Conservation (phyloP, 768 basidiomycete genomes). For the Psilocybe azurescens region DNA sequence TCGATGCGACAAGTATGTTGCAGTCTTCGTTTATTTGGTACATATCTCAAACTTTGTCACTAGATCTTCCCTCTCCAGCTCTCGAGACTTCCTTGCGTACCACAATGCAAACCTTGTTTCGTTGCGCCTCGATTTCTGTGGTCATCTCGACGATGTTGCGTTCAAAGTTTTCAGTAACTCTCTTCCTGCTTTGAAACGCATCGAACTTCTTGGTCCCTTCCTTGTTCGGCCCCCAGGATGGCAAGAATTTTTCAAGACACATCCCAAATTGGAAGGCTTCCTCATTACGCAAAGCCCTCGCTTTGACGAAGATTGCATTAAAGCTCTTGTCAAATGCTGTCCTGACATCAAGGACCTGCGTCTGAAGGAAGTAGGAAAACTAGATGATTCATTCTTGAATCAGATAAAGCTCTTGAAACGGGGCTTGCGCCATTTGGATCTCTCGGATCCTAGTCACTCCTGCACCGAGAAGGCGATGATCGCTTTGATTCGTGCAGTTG, state of each 20-base stretch:
- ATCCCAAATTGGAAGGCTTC: slow-evolving; percentile 71
- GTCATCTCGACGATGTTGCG: slow-evolving; percentile 72
- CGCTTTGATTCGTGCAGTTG: slow-evolving; percentile 58
- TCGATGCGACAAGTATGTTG: slow-evolving; percentile 89
- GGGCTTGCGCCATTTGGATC: slow-evolving; percentile 59
- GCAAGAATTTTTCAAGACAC: slow-evolving; percentile 72
- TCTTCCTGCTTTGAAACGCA: slow-evolving; percentile 66
- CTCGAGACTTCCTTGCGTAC: slow-evolving; percentile 70
- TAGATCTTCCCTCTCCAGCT: slow-evolving; percentile 74
- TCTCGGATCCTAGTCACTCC: slow-evolving; percentile 64
- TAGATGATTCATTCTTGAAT: slow-evolving; percentile 69
- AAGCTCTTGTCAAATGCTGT: slow-evolving; percentile 60
- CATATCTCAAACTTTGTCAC: background rate
- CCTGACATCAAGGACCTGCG: slow-evolving; percentile 67
- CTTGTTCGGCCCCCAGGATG: slow-evolving; percentile 78
- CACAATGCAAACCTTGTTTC: slow-evolving; percentile 86
- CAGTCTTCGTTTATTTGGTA: background rate
- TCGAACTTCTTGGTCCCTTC: slow-evolving; percentile 90
- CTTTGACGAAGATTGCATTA: slow-evolving; percentile 75
- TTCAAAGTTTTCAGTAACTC: slow-evolving; percentile 62
- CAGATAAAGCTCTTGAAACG: slow-evolving; percentile 53
- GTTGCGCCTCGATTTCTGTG: slow-evolving; percentile 87
- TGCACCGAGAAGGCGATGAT: slow-evolving; percentile 63
- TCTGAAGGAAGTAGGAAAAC: slow-evolving; percentile 75
- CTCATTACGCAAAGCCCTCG: slow-evolving; percentile 86